Base-by-base conservation (phyloP, 1,284 basidiomycete species). In the Sphaerobolus stellatus region DNA sequence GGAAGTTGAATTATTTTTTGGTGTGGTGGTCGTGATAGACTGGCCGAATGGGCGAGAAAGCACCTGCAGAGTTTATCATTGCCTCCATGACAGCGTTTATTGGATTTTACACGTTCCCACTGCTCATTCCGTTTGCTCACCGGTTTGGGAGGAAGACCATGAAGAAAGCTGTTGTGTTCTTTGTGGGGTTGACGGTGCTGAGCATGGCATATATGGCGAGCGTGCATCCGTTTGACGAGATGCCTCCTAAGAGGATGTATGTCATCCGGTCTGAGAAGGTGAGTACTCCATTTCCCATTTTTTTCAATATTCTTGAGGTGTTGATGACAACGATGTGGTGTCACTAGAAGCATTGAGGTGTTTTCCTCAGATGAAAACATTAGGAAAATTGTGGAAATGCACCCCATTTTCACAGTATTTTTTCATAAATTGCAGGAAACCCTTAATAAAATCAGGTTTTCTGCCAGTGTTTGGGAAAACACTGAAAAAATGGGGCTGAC, bases 241-340 rank as follows among this genome's bases (percentile, higher is more conserved):
- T 83, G 75, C 95, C 98, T 68, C 96, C 95, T 58, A 94, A 94
- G 71, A 77, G 96, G 50, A 61, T 97, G 41, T 94, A 91, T 62
- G 79, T 95, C 22, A 74, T 98, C 54, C 89, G 94, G 66, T 80
- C 86, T 61, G 93, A 96, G 71, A 95, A 98, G 68, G 91, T 92
- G 62, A 62, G 85, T 72, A 27, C 14, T n/a, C n/a, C n/a, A n/a
- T n/a, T n/a, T n/a, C n/a, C n/a, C n/a, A n/a, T n/a, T n/a, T n/a
- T n/a, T n/a, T n/a, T n/a, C n/a, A n/a, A n/a, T n/a, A n/a, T n/a
- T n/a, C n/a, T n/a, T n/a, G n/a, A n/a, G n/a, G n/a, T n/a, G n/a
- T n/a, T n/a, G n/a, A n/a, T n/a, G n/a, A n/a, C n/a, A n/a, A n/a
- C n/a, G n/a, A n/a, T n/a, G n/a, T n/a, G n/a, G n/a, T n/a, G n/a